Evolutionary conservation across 257 asterid genomes (phyloP).

Genomic region (Salvia miltiorrhiza): DNA sequence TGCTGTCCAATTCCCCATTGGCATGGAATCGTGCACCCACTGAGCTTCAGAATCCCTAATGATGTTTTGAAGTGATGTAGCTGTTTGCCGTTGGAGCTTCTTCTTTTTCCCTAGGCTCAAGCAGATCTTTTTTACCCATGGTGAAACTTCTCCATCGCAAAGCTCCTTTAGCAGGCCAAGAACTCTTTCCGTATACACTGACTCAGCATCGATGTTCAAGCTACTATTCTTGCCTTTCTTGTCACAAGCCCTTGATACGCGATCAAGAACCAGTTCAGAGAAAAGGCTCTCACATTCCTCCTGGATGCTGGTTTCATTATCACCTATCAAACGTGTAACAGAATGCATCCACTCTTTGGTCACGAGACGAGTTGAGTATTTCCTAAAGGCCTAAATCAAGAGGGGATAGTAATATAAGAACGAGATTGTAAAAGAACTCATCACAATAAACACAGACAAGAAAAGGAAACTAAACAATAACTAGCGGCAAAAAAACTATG

Average conservation of each 20-base stretch:
- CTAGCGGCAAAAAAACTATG: slow-evolving; percentile 9
- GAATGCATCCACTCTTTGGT: slow-evolving; percentile 91
- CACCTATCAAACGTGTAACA: slow-evolving; percentile 68
- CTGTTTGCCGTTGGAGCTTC: slow-evolving; percentile 59
- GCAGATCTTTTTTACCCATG: slow-evolving; percentile 95
- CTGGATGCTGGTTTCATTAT: slow-evolving; percentile 91
- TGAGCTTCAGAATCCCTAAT: slow-evolving; percentile 60
- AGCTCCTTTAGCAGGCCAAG: slow-evolving; percentile 58
- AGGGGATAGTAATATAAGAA: slow-evolving; percentile 13
- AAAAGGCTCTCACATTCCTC: slow-evolving; percentile 92
- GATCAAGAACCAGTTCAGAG: slow-evolving; percentile 73
- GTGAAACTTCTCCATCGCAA: slow-evolving; percentile 75
- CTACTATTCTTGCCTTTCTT: slow-evolving; percentile 27
- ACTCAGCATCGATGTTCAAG: slow-evolving; percentile 33
- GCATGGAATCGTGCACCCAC: slow-evolving; percentile 53
- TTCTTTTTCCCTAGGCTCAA: slow-evolving; percentile 81
- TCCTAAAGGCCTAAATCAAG: slow-evolving; percentile 69
- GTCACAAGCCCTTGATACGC: slow-evolving; percentile 39
- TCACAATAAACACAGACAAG: background rate
- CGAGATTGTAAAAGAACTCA: background rate
- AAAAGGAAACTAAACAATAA: background rate
- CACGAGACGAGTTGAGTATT: slow-evolving; percentile 42
- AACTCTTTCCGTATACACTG: slow-evolving; percentile 41
- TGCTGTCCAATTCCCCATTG: slow-evolving; percentile 89
- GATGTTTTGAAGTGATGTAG: slow-evolving; percentile 67